phyloP scores from a whole-genome alignment of 805 yeast genomes.

The Wickerhamomyces canadensis region DNA sequence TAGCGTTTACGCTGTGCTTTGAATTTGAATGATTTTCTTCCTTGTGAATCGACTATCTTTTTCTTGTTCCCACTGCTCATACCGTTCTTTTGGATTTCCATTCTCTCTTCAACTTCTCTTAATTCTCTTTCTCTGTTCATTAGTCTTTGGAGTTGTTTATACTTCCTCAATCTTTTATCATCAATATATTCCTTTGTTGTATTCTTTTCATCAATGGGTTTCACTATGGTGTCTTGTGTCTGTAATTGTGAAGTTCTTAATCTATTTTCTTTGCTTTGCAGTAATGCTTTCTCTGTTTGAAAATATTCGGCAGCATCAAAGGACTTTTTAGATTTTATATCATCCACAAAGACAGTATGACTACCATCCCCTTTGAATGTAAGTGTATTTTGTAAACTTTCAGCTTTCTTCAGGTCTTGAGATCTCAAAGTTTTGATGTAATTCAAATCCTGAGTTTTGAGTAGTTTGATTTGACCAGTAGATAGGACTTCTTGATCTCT shows the following conservation, averaged over 20 bases:
- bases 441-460: conserved; percentile 88
- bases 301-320: conserved; percentile 66
- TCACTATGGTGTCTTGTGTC: conserved; percentile 27
- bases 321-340: conserved; percentile 43
- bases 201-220: conserved; percentile 22
- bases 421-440: conserved; percentile 75
- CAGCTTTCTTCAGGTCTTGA: conserved; percentile 61
- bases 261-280: conserved; percentile 67
- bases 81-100: conserved; percentile 76
- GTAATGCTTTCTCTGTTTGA: conserved; percentile 60
- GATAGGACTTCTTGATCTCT: conserved; percentile 57
- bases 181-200: conserved; percentile 36
- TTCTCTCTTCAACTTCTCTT: conserved; percentile 58
- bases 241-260: conserved; percentile 55
- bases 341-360: conserved; percentile 84
- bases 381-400: conserved; percentile 39
- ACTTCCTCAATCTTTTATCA: conserved; percentile 55
- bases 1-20: conserved; percentile 64
- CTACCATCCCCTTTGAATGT: conserved; percentile 56
- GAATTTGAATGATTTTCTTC: conserved; percentile 78
- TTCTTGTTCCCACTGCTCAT: conserved; percentile 89
- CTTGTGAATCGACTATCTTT: conserved; percentile 62
- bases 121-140: conserved; percentile 68
- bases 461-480: conserved; percentile 70
- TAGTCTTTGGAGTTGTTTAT: conserved; percentile 54